Base-by-base conservation (phyloP, 768 basidiomycete species). In the Pleurotus eryngii region DNA sequence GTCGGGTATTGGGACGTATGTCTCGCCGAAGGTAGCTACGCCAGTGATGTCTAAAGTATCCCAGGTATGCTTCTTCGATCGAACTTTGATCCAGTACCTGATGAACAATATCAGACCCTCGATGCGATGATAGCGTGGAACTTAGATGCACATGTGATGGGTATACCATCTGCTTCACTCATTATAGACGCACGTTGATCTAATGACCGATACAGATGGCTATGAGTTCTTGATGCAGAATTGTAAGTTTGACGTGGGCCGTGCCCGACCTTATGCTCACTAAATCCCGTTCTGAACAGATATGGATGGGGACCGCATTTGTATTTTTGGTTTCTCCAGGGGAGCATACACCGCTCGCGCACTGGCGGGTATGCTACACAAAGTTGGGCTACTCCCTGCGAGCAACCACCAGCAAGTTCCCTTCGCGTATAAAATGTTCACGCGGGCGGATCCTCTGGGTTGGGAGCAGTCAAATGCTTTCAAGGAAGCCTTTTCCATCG, bases 291-390 rank as follows among this genome's bases (percentile, higher is more conserved):
- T 45, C 9, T 1, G 2, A 20, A 57, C 49, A 81, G 80, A 81
- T 60, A 70, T 70, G 4, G 64, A 70, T 14, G 82, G 82, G 24
- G 85, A 88, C 68, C 75, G 74, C 58, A 82, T 89, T 12, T 86
- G 77, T 60, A 75, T 89, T 38, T 86, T 87, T 60, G 86, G 86
- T 0, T 88, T 89, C 67, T 86, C 84, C 30, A 74, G 87, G 35
- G 86, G 86, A 12, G 83, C 84, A 5, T 85, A 84, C 66, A 84
- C 82, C 0, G 84, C 85, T 12, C 73, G 85, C 46, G 76, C 76
- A 57, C 72, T 80, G 3, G 79, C 79, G 5, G 79, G 80, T 2
- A 81, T 82, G 81, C 60, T 81, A 5, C 76, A 80, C 63, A 81
- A 81, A 64, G 74, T 82, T 5, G 79, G 80, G 3, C 69, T 81